Evolutionary conservation across 1,139 yeast genomes (phyloP).

Genomic region (Pneumocystis canis): DNA sequence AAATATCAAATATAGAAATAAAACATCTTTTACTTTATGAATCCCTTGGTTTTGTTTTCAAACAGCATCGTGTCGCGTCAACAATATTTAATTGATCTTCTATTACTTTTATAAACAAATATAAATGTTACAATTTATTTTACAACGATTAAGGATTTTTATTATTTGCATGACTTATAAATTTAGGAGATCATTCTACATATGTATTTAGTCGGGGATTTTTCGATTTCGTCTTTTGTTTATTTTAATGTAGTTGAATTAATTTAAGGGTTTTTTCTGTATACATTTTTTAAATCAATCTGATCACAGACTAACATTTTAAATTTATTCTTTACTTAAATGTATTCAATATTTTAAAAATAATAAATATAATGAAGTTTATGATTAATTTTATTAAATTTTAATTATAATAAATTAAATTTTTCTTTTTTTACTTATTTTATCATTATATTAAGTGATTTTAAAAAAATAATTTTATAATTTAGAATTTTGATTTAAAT

Average conservation of each 20-base stretch:
- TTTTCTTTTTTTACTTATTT: too few relatives aligned
- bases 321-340: background rate
- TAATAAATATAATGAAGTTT: background rate
- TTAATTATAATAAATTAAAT: background rate
- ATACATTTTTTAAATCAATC: background rate
- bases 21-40: background rate
- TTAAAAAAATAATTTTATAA: background rate
- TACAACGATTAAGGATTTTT: background rate
- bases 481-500: background rate
- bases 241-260: background rate
- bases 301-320: background rate
- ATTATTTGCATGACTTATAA: background rate
- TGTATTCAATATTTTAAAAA: background rate
- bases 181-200: background rate
- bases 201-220: background rate
- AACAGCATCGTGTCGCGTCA: background rate
- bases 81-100: background rate
- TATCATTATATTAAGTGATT: background rate
- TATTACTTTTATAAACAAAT: background rate
- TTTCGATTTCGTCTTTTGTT: background rate
- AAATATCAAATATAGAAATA: background rate
- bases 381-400: background rate
- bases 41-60: background rate
- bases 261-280: background rate
- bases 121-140: background rate